Base-by-base conservation (phyloP, 371 early-diverging fungal species). In the Rhizopus arrhizus region DNA sequence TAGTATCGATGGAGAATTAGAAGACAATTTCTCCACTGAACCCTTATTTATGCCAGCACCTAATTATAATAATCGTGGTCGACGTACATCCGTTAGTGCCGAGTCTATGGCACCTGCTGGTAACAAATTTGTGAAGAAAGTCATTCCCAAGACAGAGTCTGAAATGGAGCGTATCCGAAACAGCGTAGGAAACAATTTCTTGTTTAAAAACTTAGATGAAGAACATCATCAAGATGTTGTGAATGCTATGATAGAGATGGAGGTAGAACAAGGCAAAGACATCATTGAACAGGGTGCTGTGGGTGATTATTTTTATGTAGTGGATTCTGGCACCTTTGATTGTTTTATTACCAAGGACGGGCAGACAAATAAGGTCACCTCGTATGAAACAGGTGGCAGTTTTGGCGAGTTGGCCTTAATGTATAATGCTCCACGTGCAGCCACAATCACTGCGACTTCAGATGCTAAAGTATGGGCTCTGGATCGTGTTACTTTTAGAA, bases 401-500 rank as follows among this genome's bases (percentile, higher is more conserved):
- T 97, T 99, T 86, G 99, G 98, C 63, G 98, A 99, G 78, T 81
- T 99, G 55, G 98, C 98, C 29, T 85, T 99, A 33, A 96, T 99
- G 93, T 97, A 99, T 80, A 96, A 96, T 68, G 93, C 96, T 15
- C 96, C 97, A 12, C 88, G 99, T 59, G 97, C 98, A 6, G 98
- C 99, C 32, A 96, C 98, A 9, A 94, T 99, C 28, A 78, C 77
- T n/a, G 91, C 95, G 11, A 92, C 92, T 0, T 81, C 83, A 22
- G 91, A 93, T 55, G 82, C 88, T 15, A 88, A 91, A 28, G 85
- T 98, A 38, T 99, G 98, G 98, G 97, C 96, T 4, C 70, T 96
- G 53, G 97, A 97, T 75, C 90, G 97, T 48, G 88, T 95, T 47
- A 96, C 97, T 2, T 97, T 97, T 84, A 88, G 96, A 47, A 79